Percentiles rank a stretch among this genome's conserved stretches.
Evolutionary conservation across 2,329 filamentous ascomycete genomes (phyloP).

Genomic region (Ascochyta pisi): DNA sequence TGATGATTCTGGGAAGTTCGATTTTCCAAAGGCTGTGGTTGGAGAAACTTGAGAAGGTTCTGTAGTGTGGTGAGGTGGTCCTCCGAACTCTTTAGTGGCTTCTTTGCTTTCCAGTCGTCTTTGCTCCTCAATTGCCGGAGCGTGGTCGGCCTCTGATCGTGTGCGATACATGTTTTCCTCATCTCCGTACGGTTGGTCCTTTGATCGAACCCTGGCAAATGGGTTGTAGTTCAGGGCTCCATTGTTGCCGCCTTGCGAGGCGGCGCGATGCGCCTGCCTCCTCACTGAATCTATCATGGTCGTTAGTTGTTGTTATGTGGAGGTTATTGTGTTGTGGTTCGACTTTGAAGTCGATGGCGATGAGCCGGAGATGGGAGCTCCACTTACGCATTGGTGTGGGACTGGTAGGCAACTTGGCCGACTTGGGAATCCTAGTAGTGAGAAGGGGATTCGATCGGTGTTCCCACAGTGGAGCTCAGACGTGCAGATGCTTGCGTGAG

Average conservation of each 20-base stretch:
- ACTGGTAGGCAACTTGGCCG: constrained; percentile 26
- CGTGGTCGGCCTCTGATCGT: constrained; percentile 34
- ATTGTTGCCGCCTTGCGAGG: constrained; percentile 35
- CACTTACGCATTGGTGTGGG: constrained; percentile 34
- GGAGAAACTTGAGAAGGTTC: constrained; percentile 33
- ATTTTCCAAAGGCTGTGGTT: constrained; percentile 21
- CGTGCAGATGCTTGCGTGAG: constrained; percentile 6
- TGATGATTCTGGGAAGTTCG: constrained; percentile 16
- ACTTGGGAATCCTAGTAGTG: constrained; percentile 15
- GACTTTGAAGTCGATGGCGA: constrained; percentile 2
- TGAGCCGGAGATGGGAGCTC: constrained; percentile 21
- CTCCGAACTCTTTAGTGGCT: constrained; percentile 38
- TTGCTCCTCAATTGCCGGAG: constrained; percentile 35
- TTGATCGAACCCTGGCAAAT: constrained; percentile 40
- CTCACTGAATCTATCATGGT: constrained; percentile 43
- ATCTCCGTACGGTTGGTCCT: constrained; percentile 32
- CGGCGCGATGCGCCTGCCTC: constrained; percentile 45
- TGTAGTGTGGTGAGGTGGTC: constrained; percentile 39
- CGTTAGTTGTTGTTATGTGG: constrained; percentile 17
- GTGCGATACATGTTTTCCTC: constrained; percentile 38
- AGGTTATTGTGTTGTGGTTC: background rate
- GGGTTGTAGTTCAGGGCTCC: constrained; percentile 44
- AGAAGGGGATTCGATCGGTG: constrained; percentile 1
- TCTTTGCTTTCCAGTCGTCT: constrained; percentile 32
- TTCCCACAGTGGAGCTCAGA: constrained; percentile 12